Evolutionary conservation across 768 basidiomycete species (phyloP).

Genomic region (Leucocoprinus leucothites): DNA sequence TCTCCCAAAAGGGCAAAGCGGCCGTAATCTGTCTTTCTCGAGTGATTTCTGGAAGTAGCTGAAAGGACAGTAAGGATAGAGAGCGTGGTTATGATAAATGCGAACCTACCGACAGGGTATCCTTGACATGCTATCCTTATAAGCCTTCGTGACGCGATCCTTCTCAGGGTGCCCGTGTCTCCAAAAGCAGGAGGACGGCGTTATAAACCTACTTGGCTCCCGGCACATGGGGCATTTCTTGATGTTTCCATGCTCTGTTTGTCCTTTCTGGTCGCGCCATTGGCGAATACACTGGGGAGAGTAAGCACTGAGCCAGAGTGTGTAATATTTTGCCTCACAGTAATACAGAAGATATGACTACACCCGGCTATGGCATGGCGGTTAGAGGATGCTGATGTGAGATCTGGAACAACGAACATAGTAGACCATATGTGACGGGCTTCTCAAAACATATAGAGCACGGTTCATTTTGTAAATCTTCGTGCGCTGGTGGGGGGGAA

Average conservation of each 20-base stretch:
- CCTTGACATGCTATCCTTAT: constrained; percentile 71
- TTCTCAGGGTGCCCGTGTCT: constrained; percentile 53
- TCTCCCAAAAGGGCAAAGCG: constrained; percentile 73
- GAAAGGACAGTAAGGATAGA: background rate
- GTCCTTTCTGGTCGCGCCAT: constrained; percentile 67
- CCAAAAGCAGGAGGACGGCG: constrained; percentile 70
- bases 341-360: constrained; percentile 74
- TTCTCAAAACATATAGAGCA: constrained; percentile 79
- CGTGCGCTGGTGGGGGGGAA: constrained; percentile 24
- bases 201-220: constrained; percentile 60
- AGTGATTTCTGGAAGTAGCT: constrained; percentile 65
- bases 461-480: constrained; percentile 33
- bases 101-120: constrained; percentile 61
- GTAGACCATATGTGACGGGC: constrained; percentile 64
- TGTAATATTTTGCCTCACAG: constrained; percentile 35
- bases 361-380: constrained; percentile 50
- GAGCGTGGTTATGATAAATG: background rate
- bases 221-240: constrained; percentile 85
- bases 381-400: background rate
- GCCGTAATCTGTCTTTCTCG: constrained; percentile 32
- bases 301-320: constrained; percentile 6
- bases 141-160: constrained; percentile 44
- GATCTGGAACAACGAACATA: constrained; percentile 41
- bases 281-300: constrained; percentile 64
- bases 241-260: constrained; percentile 52